Base-by-base conservation (phyloP, 169 alveolate species). In the Besnoitia besnoiti region DNA sequence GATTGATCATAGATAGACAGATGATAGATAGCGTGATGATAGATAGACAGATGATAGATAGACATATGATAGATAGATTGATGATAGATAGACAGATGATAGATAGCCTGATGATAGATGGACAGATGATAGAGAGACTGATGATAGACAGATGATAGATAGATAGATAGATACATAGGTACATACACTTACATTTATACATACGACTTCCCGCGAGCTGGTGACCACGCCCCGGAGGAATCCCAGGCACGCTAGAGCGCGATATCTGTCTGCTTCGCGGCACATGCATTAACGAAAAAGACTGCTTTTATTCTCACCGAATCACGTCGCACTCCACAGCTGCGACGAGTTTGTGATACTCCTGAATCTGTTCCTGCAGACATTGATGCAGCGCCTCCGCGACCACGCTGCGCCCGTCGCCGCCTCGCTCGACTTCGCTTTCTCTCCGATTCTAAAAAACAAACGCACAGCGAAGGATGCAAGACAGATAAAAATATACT, bases 321-420 rank as follows among this genome's bases (percentile, higher is more conserved):
- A 77, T 51, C 10, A 77, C 59, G 30, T 77, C 87, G 7, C 14
- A 55, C 87, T 77, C 87, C 50, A 77, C 87, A 77, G 87, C 87
- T 27, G 87, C 87, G 40, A 77, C 40, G 19, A 77, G 59, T 42
- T 40, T 77, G 21, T 77, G 40, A 35, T 77, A 77, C 40, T 77
- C 87, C 30, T 77, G 87, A 8, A 77, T 2, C 59, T 77, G 87
- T 27, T 77, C 87, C 59, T 77, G 87, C 87, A 77, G 35, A 39
- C 61, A 77, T 27, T 77, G 87, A 24, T 35, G 87, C 37, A 77
- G 40, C 10, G 87, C 87, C 19, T 77, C 50, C 33, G 59, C n/a
- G 42, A 77, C 40, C 5, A 77, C 59, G 40, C 87, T 40, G 12
- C n/a, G 39, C 30, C 80, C 44, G 12, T 35, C 80, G 40, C 3